Evolutionary conservation across 768 basidiomycete genomes (phyloP).

Genomic region (Bullera alba): DNA sequence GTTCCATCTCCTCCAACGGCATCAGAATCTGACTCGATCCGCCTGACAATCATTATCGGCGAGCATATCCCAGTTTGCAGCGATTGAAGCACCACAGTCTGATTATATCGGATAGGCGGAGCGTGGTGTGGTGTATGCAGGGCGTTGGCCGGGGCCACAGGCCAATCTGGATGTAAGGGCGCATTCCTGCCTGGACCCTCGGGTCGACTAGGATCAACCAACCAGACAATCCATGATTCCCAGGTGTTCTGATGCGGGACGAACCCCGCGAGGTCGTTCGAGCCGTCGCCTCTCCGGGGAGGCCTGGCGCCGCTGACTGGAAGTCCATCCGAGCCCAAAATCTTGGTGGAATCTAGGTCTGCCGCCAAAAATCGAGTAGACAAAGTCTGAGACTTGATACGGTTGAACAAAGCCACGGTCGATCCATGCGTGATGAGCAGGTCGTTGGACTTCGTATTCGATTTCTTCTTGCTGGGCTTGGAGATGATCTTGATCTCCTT

Average conservation of each 20-base stretch:
- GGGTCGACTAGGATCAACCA: slow-evolving; percentile 84
- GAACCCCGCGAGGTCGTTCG: slow-evolving; percentile 55
- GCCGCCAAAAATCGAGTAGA: slow-evolving; percentile 95
- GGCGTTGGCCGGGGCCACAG: slow-evolving; percentile 80
- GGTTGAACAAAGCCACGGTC: slow-evolving; percentile 89
- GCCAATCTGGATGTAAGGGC: slow-evolving; percentile 79
- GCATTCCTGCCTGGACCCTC: slow-evolving; percentile 67
- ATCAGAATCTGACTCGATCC: slow-evolving; percentile 81
- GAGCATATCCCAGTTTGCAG: slow-evolving; percentile 88
- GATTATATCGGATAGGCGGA: slow-evolving; percentile 92
- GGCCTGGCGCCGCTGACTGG: slow-evolving; percentile 73
- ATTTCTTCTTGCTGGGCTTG: slow-evolving; percentile 95
- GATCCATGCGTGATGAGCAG: slow-evolving; percentile 92
- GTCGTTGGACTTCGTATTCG: slow-evolving; percentile 86
- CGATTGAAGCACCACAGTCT: slow-evolving; percentile 90
- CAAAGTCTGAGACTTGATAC: slow-evolving; percentile 89
- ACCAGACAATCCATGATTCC: slow-evolving; percentile 83
- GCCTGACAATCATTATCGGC: slow-evolving; percentile 86
- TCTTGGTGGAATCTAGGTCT: slow-evolving; percentile 82
- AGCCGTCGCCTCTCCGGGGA: slow-evolving; percentile 54
- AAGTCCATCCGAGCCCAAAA: slow-evolving; percentile 87
- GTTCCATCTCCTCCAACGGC: slow-evolving; percentile 80
- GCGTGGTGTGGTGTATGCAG: slow-evolving; percentile 75
- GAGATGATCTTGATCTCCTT: slow-evolving; percentile 97
- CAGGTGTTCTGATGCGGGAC: slow-evolving; percentile 32